Conservation (phyloP, 2,329 filamentous ascomycete species). For the Aciculosporium take region DNA sequence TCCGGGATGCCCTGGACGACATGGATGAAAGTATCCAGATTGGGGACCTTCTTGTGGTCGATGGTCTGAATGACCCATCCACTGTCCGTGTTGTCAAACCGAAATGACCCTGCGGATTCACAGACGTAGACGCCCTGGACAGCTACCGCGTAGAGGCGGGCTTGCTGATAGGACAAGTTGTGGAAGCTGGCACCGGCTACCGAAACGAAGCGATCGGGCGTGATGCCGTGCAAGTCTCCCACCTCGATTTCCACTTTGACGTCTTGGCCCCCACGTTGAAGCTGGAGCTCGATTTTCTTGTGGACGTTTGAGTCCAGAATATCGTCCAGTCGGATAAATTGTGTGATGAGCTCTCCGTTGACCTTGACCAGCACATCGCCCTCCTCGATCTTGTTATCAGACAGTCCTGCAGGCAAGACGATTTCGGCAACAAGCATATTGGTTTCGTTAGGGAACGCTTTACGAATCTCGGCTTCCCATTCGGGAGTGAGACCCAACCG, state of each 20-base stretch:
- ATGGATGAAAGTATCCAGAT: constrained; percentile 77
- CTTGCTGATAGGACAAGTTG: constrained; percentile 91
- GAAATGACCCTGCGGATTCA: constrained; percentile 87
- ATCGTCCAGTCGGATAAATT: constrained; percentile 83
- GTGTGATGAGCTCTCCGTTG: constrained; percentile 82
- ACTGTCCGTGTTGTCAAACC: constrained; percentile 77
- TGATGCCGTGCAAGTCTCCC: constrained; percentile 84
- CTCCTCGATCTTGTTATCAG: constrained; percentile 75
- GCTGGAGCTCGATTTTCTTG: constrained; percentile 59
- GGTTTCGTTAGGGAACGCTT: constrained; percentile 79
- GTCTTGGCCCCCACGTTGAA: constrained; percentile 81
- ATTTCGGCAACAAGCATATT: constrained; percentile 97
- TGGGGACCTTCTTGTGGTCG: constrained; percentile 79
- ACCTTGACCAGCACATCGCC: constrained; percentile 89
- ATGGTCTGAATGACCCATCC: constrained; percentile 91
- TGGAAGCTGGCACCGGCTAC: constrained; percentile 93
- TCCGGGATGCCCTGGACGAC: constrained; percentile 81
- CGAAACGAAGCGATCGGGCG: constrained; percentile 87
- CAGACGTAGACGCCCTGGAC: constrained; percentile 89
- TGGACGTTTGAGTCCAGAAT: constrained; percentile 82
- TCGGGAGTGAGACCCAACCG: constrained; percentile 70
- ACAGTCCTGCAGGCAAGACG: constrained; percentile 79
- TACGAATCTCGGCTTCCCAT: constrained; percentile 75
- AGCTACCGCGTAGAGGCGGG: constrained; percentile 85
- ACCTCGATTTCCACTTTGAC: constrained; percentile 73